Evolutionary conservation across 2,329 filamentous ascomycete genomes (phyloP).

Genomic region (Aspergillus sp.): DNA sequence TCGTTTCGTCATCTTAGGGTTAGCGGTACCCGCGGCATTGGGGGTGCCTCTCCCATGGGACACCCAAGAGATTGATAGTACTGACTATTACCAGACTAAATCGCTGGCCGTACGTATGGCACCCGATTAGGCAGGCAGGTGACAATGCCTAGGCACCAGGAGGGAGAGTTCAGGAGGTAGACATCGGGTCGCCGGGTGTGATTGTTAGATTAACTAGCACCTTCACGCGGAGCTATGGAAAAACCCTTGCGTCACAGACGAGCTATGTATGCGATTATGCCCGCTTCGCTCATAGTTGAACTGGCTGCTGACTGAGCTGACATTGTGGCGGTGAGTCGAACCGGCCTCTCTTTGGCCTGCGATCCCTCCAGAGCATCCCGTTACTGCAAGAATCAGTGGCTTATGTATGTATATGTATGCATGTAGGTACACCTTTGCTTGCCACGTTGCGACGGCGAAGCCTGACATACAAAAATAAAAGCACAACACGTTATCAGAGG

Average conservation of each 20-base stretch:
- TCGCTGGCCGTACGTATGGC: neutral
- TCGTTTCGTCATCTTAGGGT: neutral
- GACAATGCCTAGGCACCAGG: neutral
- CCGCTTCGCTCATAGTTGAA: neutral
- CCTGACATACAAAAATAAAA: neutral
- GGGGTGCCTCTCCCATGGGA: neutral
- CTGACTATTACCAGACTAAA: neutral
- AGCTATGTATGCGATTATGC: slow-evolving; percentile 1
- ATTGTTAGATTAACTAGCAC: too few species aligned
- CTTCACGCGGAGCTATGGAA: too few species aligned
- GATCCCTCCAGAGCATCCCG: slow-evolving; percentile 3
- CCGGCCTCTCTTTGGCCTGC: neutral
- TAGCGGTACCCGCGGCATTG: neutral
- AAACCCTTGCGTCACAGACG: too few species aligned
- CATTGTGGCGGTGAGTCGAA: slow-evolving; percentile 15
- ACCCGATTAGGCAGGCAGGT: neutral
- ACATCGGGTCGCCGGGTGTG: neutral
- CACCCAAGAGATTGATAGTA: neutral
- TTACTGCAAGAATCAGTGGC: slow-evolving; percentile 11
- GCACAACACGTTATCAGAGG: slow-evolving; percentile 3
- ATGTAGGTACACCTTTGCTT: slow-evolving; percentile 8
- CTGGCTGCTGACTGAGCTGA: slow-evolving; percentile 6
- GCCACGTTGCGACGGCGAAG: slow-evolving; percentile 13
- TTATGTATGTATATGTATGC: slow-evolving; percentile 1
- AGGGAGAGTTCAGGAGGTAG: neutral